Evolutionary conservation across 495 filamentous ascomycete genomes (phyloP), one percentile per base, ranked within the genome.

Genomic region (Hamigera avellanea): DNA sequence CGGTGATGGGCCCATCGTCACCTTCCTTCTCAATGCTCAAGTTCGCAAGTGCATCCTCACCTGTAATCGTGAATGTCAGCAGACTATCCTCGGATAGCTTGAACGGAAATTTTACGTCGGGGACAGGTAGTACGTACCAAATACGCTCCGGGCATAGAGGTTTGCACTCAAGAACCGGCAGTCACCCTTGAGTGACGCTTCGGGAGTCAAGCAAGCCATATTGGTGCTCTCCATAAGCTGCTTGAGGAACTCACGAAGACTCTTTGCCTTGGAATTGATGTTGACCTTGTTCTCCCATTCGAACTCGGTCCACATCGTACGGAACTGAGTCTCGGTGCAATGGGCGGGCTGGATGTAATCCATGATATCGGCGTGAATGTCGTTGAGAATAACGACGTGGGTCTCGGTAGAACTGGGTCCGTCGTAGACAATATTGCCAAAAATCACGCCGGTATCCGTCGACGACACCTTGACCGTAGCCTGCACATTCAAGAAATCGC

Each of bases 211-310:
- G 61, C 93, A 96, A 48, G 79, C 87, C 93, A 99, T 99, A 55
- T 96, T 96, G 32, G 93, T 99, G 55, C 79, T 87, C 30, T 86
- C 84, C 93, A 95, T 95, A 46, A 99, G 69, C 52, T 93, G 83
- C 47, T 85, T 78, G 39, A 99, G 66, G 75, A 96, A 99, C 8
- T 93, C 88, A 32, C 93, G 75, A 36, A 99, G 69, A 19, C 68
- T 81, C 72, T 93, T 93, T 45, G 86, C 87, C 68, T 95, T 95
- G 45, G 83, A 87, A 59, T 93, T 94, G 64, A 96, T 96, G 65
- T 96, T 96, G 52, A 99, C 91, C 74, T 99, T 99, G 69, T 99
- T 99, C 70, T 99, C 93, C 93, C 93, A 99, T 60, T 99, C 93
- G 43, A 99, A 99, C 52, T 99, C 93, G 21, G 93, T 96, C 93